A percentile compares a stretch with the other conserved stretches of the same genome.
These are phyloP conservation scores for Diaporthe citrichinensis DNA, from an alignment of 2,329 filamentous ascomycete genomes.

Conservation along the genomic window DNA sequence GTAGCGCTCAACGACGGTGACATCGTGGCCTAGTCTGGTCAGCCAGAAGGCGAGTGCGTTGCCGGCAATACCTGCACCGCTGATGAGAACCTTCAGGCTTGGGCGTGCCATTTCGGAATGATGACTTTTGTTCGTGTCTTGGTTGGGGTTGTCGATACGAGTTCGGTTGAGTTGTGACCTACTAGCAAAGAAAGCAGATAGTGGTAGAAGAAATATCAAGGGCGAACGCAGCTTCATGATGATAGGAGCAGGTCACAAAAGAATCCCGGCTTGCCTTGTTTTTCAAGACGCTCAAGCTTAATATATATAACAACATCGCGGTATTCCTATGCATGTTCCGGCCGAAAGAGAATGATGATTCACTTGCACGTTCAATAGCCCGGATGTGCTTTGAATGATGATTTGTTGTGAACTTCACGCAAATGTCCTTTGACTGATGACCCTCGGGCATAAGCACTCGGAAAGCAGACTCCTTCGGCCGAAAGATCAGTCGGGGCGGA, in stretches of 20 bases:
- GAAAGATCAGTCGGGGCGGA: not conserved
- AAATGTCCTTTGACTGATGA: not conserved
- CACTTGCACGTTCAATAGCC: not conserved
- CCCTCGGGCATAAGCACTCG: not conserved
- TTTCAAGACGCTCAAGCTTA: too few relatives aligned
- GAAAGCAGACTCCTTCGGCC: not conserved
- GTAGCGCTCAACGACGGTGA: conserved; percentile 59
- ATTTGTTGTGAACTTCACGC: not conserved
- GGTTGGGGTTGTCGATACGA: not conserved
- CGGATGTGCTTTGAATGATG: not conserved
- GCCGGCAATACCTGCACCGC: conserved; percentile 54
- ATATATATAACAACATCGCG: not conserved
- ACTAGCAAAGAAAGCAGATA: not conserved
- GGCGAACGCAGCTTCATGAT: not conserved
- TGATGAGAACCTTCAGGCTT: conserved; percentile 54
- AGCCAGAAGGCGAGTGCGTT: conserved; percentile 66
- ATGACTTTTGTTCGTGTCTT: not conserved
- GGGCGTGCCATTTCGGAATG: not conserved
- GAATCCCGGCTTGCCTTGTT: too few relatives aligned
- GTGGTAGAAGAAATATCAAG: not conserved
- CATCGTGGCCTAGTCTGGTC: conserved; percentile 52
- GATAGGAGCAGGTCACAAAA: not conserved
- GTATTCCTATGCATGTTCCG: not conserved
- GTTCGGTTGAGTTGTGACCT: not conserved
- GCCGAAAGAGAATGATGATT: not conserved